Evolutionary conservation across 176 grass and related monocot genomes (phyloP).

Genomic region (Bromus sterilis): DNA sequence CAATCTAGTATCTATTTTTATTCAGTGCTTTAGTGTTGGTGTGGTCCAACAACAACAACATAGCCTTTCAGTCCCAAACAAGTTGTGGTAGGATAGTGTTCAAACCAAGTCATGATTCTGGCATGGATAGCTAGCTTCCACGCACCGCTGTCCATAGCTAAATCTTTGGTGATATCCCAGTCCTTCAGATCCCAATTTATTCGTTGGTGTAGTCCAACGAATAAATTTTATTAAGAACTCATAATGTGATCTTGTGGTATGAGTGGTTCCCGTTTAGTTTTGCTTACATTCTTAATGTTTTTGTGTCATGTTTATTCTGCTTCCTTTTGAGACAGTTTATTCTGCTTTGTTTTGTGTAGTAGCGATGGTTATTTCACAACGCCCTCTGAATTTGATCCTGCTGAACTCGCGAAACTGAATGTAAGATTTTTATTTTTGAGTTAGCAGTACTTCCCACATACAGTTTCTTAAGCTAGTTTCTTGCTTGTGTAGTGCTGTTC

Average conservation of each 20-base stretch:
- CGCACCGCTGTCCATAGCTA: no score
- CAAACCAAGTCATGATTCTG: no score
- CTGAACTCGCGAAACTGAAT: conserved; percentile 42
- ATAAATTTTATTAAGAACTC: not conserved
- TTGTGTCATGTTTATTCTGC: conserved; percentile 10
- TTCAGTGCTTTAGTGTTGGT: conserved; percentile 9
- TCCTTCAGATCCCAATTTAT: no score
- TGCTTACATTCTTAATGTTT: conserved; percentile 8
- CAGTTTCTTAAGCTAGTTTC: conserved; percentile 33
- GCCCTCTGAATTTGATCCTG: conserved; percentile 40
- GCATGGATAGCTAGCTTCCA: no score
- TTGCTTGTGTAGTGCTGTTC: conserved; percentile 30
- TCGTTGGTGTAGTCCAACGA: conserved; percentile 7
- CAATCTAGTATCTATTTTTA: not conserved
- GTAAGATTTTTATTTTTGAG: conserved; percentile 50
- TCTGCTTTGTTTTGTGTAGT: conserved; percentile 23
- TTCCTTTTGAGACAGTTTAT: not conserved
- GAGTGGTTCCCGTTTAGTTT: not conserved
- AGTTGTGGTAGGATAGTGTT: no score
- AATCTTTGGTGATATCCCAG: no score
- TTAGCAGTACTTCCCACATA: not conserved
- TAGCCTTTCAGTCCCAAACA: no score
- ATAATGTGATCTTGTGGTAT: not conserved
- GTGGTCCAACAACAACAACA: conserved; percentile 3
- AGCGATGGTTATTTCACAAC: conserved; percentile 29